Conservation (phyloP, 257 asterid genomes). For the Osmanthus fragrans region DNA sequence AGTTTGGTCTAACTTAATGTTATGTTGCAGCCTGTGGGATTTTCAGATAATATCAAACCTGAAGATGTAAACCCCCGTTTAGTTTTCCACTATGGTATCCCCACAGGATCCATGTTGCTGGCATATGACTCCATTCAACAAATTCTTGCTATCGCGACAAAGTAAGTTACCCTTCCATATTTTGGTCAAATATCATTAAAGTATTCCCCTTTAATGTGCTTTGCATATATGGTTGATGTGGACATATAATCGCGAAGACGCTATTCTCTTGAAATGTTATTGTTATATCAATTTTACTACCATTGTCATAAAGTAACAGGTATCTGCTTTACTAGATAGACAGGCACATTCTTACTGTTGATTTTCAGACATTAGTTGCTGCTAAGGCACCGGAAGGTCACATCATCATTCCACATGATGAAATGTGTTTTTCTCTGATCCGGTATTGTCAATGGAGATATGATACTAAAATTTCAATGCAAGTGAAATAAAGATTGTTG, state of each 20-base stretch:
- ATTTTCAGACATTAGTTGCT: background rate
- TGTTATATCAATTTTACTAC: background rate
- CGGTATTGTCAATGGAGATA: background rate
- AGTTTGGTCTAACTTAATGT: background rate
- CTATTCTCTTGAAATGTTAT: background rate
- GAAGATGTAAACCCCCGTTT: slow-evolving; percentile 64
- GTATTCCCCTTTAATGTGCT: background rate
- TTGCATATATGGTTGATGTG: background rate
- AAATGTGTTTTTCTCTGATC: background rate
- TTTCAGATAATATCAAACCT: slow-evolving; percentile 59
- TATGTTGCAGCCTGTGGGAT: slow-evolving; percentile 67
- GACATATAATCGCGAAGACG: background rate
- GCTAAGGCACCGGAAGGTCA: background rate
- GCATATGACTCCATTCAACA: slow-evolving; percentile 66
- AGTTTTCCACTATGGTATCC: slow-evolving; percentile 85
- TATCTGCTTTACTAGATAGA: background rate
- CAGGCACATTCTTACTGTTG: background rate
- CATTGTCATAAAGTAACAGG: background rate
- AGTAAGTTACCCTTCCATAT: slow-evolving; percentile 40
- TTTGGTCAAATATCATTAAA: background rate
- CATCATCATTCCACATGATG: background rate
- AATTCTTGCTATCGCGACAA: slow-evolving; percentile 76
- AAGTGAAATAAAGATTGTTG: slow-evolving; percentile 11
- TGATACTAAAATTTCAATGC: background rate
- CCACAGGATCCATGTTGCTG: slow-evolving; percentile 58